phyloP scores from a whole-genome alignment of 1,139 yeast genomes.

The Saccharomycopsis phalli region DNA sequence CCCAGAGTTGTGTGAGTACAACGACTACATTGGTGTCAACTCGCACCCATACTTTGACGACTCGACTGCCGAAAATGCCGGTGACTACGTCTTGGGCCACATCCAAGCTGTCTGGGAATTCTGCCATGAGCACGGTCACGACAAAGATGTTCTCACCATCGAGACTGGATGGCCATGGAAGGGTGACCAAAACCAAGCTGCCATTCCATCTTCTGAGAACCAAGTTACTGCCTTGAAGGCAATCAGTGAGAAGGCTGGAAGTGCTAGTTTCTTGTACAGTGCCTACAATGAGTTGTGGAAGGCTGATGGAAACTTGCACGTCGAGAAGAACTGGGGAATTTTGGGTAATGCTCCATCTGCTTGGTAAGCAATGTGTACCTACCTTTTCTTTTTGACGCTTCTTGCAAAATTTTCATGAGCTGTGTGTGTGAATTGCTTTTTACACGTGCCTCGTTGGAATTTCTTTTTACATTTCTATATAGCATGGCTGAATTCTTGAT shows the following conservation, averaged over 20 bases:
- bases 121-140: constrained; percentile 29
- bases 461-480: no score
- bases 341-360: constrained; percentile 17
- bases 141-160: constrained; percentile 35
- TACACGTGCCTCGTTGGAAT: no score
- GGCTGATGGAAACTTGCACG: constrained; percentile 28
- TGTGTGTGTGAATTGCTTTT: no score
- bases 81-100: constrained; percentile 40
- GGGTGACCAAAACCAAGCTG: constrained; percentile 36
- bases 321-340: constrained; percentile 9
- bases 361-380: constrained; percentile 14
- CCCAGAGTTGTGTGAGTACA: constrained; percentile 36
- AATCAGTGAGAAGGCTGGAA: constrained; percentile 33
- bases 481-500: no score
- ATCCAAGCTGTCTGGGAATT: constrained; percentile 36
- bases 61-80: constrained; percentile 35
- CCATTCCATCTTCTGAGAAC: constrained; percentile 36
- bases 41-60: constrained; percentile 46
- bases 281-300: constrained; percentile 46
- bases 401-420: no score
- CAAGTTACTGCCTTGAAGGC: constrained; percentile 37
- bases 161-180: constrained; percentile 47
- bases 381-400: no score
- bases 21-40: constrained; percentile 43
- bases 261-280: constrained; percentile 35